Conservation (phyloP, 148 eudicot species). For the Vaccinium myrtillus region DNA sequence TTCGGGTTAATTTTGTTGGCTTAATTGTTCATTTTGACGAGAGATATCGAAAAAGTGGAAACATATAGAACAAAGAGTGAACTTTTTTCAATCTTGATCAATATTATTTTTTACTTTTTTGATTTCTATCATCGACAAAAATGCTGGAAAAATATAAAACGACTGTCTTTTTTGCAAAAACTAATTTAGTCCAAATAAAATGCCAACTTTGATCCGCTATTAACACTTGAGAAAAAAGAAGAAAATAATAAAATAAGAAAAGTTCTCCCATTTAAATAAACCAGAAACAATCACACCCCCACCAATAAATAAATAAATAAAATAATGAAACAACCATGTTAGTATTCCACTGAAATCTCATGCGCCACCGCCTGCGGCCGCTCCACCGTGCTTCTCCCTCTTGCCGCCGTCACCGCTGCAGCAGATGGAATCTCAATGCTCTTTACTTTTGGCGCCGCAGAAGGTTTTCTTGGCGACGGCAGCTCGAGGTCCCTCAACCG, state of each 20-base stretch:
- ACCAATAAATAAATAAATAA: neutral
- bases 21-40: too few relatives aligned
- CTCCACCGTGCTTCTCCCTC: neutral
- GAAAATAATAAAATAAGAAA: neutral
- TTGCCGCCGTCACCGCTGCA: neutral
- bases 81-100: too few relatives aligned
- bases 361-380: neutral
- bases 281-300: neutral
- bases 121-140: too few relatives aligned
- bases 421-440: neutral
- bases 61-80: too few relatives aligned
- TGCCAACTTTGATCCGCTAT: neutral
- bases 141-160: too few relatives aligned
- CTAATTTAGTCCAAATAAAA: too few relatives aligned
- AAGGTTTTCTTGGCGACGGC: neutral
- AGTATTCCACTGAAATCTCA: constrained; percentile 3
- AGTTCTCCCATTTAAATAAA: neutral
- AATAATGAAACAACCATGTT: neutral
- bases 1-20: too few relatives aligned
- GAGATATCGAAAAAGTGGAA: too few relatives aligned
- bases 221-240: too few relatives aligned
- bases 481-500: neutral
- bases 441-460: neutral
- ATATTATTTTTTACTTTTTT: too few relatives aligned
- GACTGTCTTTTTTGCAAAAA: too few relatives aligned